A percentile compares a stretch with the other conserved stretches of the same genome.
Evolutionary conservation across 495 filamentous ascomycete species (phyloP).

Genomic region (Rostrohypoxylon terebratum): DNA sequence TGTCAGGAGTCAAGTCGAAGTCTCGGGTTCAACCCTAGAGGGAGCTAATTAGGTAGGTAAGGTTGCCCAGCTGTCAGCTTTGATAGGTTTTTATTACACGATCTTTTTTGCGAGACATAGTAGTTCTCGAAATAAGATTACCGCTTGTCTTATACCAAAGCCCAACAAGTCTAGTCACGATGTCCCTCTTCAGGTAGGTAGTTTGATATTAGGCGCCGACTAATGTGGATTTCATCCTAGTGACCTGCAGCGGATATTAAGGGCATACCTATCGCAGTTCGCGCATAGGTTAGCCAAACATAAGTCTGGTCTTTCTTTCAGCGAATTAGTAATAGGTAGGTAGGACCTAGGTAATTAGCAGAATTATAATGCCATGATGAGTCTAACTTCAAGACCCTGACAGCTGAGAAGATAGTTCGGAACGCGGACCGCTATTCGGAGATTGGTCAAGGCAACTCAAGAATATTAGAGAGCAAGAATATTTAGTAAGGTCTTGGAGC

Average conservation of each 20-base stretch:
- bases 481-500: background rate
- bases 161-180: background rate
- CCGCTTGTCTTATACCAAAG: background rate
- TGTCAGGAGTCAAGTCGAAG: background rate
- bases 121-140: conserved; percentile 9
- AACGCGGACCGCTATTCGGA: background rate
- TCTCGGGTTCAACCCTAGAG: background rate
- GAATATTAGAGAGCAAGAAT: background rate
- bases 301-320: background rate
- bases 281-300: background rate
- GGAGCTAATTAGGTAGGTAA: background rate
- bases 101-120: background rate
- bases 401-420: background rate
- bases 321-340: background rate
- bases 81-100: background rate
- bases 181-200: background rate
- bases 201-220: background rate
- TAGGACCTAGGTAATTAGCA: too few species aligned
- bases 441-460: background rate
- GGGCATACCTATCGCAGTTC: background rate
- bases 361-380: background rate
- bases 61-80: background rate
- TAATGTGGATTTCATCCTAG: background rate
- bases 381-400: background rate
- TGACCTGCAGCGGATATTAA: background rate